phyloP scores from a whole-genome alignment of 164 flowering plant genomes.

The Vitis labrusca region DNA sequence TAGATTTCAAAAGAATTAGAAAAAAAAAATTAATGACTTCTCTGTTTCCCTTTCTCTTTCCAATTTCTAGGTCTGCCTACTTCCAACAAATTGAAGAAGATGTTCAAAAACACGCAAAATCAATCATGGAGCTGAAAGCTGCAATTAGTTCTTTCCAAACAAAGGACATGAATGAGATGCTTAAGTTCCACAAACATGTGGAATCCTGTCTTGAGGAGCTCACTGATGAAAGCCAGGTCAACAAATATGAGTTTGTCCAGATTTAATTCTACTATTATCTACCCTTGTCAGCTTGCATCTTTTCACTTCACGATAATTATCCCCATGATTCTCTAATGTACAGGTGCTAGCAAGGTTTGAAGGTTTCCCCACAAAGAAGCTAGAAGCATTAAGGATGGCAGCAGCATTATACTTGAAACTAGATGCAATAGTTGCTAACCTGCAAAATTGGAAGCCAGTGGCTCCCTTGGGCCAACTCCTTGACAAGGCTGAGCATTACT shows the following conservation, averaged over 20 bases:
- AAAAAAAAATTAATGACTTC: no score
- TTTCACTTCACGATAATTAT: neutral
- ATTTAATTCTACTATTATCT: neutral
- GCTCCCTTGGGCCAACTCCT: conserved; percentile 49
- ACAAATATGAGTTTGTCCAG: conserved; percentile 7
- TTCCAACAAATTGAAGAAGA: conserved; percentile 77
- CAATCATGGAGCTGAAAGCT: conserved; percentile 55
- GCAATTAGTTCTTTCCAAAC: conserved; percentile 52
- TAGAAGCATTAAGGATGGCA: conserved; percentile 70
- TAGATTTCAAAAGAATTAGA: no score
- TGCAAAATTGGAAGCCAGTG: conserved; percentile 56
- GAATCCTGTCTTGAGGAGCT: conserved; percentile 63
- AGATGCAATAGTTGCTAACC: conserved; percentile 37
- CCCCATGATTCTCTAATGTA: neutral
- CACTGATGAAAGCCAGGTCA: conserved; percentile 72
- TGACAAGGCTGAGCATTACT: conserved; percentile 59
- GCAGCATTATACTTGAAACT: conserved; percentile 56
- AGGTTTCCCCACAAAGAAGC: conserved; percentile 73
- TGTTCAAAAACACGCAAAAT: conserved; percentile 47
- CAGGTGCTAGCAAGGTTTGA: conserved; percentile 77
- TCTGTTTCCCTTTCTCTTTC: neutral
- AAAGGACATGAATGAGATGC: conserved; percentile 64
- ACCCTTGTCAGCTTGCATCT: neutral
- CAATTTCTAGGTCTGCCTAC: conserved; percentile 51
- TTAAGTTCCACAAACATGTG: conserved; percentile 62